A percentile compares a stretch with the other conserved stretches of the same genome.
These are phyloP conservation scores for Floccularia luteovirens DNA, from an alignment of 768 basidiomycete genomes.

Conservation along the genomic window DNA sequence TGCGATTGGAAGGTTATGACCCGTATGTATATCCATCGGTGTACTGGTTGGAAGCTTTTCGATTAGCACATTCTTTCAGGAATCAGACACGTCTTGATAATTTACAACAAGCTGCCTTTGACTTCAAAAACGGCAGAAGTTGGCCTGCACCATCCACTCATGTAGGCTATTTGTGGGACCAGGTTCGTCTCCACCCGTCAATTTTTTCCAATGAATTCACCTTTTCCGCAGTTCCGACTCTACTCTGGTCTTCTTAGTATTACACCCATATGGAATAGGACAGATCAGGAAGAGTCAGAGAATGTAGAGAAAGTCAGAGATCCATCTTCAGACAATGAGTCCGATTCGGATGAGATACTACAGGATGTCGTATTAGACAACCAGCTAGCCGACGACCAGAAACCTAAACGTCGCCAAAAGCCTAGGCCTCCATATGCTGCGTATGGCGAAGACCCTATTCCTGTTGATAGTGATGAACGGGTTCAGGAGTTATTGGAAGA, in stretches of 20 bases:
- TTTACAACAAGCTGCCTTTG: slow-evolving; percentile 46
- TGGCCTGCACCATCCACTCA: slow-evolving; percentile 29
- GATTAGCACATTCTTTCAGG: slow-evolving; percentile 19
- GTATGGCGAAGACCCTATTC: slow-evolving; percentile 23
- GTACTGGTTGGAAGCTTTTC: slow-evolving; percentile 1
- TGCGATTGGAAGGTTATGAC: slow-evolving; percentile 31
- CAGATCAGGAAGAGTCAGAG: slow-evolving; percentile 19
- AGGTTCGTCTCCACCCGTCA: slow-evolving; percentile 35
- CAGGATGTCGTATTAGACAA: slow-evolving; percentile 4
- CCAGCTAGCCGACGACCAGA: slow-evolving; percentile 5
- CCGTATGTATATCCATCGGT: slow-evolving; percentile 27
- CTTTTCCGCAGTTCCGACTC: slow-evolving; percentile 44
- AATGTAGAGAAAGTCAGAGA: slow-evolving; percentile 18
- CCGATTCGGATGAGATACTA: slow-evolving; percentile 14
- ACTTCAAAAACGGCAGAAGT: slow-evolving; percentile 37
- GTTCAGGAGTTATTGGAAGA: slow-evolving; percentile 7
- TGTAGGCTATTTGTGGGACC: slow-evolving; percentile 54
- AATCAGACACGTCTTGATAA: slow-evolving; percentile 41
- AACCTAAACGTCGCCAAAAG: slow-evolving; percentile 12
- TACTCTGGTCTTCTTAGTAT: slow-evolving; percentile 51
- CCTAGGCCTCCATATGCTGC: slow-evolving; percentile 29
- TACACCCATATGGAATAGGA: slow-evolving; percentile 33
- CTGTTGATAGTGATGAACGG: slow-evolving; percentile 13
- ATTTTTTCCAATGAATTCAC: slow-evolving; percentile 1
- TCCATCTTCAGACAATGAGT: slow-evolving; percentile 25